phyloP scores from a whole-genome alignment of 2,329 filamentous ascomycete genomes.

The Aschersonia sp. region DNA sequence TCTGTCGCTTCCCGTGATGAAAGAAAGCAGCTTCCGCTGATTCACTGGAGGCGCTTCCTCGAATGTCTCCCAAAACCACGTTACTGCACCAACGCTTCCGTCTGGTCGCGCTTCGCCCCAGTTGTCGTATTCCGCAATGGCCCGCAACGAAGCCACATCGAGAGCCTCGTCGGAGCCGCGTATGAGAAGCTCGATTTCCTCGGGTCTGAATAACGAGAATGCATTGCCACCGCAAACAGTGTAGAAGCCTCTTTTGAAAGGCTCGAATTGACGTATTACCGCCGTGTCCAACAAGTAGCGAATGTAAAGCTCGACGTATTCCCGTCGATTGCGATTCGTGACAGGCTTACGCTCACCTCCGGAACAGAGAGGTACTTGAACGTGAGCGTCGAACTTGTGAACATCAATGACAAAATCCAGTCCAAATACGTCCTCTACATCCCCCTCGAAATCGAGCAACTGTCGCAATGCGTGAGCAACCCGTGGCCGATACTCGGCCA shows the following conservation, averaged over 20 bases:
- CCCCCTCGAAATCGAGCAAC: constrained; percentile 69
- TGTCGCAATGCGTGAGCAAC: constrained; percentile 63
- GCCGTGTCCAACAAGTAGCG: constrained; percentile 66
- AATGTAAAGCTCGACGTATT: constrained; percentile 79
- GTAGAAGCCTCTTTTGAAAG: constrained; percentile 88
- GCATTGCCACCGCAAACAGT: constrained; percentile 84
- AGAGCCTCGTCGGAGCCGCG: constrained; percentile 73
- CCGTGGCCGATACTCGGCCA: constrained; percentile 66
- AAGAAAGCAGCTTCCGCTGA: constrained; percentile 68
- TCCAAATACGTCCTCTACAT: constrained; percentile 68
- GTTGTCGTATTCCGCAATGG: constrained; percentile 69
- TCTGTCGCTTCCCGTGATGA: constrained; percentile 81
- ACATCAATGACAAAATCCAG: constrained; percentile 68
- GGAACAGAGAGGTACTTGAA: constrained; percentile 55
- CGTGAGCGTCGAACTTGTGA: constrained; percentile 59
- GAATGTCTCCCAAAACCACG: constrained; percentile 86
- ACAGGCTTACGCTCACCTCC: constrained; percentile 63
- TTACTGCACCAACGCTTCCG: constrained; percentile 50
- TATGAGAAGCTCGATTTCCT: constrained; percentile 82
- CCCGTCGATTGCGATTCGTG: constrained; percentile 69
- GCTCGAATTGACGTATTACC: constrained; percentile 73
- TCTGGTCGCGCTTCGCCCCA: constrained; percentile 48
- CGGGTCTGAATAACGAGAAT: constrained; percentile 71
- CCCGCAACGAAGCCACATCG: constrained; percentile 61
- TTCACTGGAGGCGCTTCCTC: constrained; percentile 46